Percentiles rank a stretch among this genome's conserved stretches.
Evolutionary conservation across 306 rosid genomes (phyloP).

Genomic region (Malus sieversii): DNA sequence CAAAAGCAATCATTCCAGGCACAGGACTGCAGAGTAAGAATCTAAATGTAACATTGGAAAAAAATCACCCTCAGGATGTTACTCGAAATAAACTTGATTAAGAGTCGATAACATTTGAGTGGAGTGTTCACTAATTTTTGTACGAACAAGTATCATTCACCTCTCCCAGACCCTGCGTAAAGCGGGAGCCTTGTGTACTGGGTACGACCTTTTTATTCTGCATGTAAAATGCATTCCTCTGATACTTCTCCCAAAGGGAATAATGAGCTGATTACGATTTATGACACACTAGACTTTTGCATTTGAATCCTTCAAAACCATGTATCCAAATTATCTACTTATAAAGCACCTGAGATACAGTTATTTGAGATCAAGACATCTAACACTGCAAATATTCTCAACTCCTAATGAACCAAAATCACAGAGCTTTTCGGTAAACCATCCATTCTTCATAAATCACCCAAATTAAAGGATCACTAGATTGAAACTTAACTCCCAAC

Average conservation of each 20-base stretch:
- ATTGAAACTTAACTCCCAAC: background rate
- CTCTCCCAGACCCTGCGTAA: too few species aligned
- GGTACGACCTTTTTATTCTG: background rate
- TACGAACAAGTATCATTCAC: background rate
- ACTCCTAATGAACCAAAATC: background rate
- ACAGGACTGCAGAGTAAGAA: background rate
- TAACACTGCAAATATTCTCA: background rate
- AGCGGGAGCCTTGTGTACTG: too few species aligned
- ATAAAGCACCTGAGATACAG: background rate
- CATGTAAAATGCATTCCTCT: background rate
- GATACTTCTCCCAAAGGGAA: background rate
- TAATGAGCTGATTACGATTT: background rate
- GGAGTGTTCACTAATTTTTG: background rate
- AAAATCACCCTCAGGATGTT: background rate
- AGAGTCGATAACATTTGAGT: background rate
- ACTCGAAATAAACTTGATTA: background rate
- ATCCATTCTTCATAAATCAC: background rate
- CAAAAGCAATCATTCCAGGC: constrained; percentile 10
- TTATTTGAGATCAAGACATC: background rate
- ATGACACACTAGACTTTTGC: background rate
- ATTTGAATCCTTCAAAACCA: background rate
- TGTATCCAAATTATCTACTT: background rate
- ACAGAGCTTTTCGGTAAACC: background rate
- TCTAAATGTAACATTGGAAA: background rate
- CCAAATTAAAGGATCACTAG: background rate